Percentiles rank a stretch among this genome's conserved stretches.
These are phyloP conservation scores for Afroboletus lepidellus DNA, from an alignment of 1,284 basidiomycete genomes.

Conservation along the genomic window DNA sequence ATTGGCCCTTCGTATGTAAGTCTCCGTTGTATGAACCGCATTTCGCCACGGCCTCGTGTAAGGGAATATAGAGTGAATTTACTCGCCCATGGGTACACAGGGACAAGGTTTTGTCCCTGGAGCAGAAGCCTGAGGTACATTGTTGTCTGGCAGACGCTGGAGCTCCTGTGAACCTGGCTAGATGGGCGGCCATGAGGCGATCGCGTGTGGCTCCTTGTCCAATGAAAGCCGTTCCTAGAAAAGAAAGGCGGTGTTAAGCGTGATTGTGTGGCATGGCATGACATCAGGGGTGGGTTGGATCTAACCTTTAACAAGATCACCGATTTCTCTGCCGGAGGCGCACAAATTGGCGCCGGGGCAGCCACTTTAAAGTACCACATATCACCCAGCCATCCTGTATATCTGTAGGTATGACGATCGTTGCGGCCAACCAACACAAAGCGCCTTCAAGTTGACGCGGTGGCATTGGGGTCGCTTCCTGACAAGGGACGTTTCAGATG, in stretches of 20 bases:
- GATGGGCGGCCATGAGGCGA: slow-evolving; percentile 28
- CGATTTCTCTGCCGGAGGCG: background rate
- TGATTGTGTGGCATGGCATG: slow-evolving; percentile 9
- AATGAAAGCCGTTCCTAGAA: slow-evolving; percentile 1
- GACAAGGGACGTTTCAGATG: slow-evolving; percentile 9
- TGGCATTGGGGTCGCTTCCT: background rate
- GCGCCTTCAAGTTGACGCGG: slow-evolving; percentile 1
- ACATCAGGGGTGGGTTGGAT: slow-evolving; percentile 16
- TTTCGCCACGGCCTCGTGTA: slow-evolving; percentile 6
- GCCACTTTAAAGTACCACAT: background rate
- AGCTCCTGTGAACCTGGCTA: slow-evolving; percentile 10
- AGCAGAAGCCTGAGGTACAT: slow-evolving; percentile 7
- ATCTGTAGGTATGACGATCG: background rate
- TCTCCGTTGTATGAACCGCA: slow-evolving; percentile 3
- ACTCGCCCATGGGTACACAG: background rate
- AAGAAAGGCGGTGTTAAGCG: slow-evolving; percentile 12
- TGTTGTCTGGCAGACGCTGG: background rate
- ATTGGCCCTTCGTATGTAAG: slow-evolving; percentile 4
- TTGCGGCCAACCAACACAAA: background rate
- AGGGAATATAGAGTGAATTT: background rate
- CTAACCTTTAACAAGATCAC: slow-evolving; percentile 22
- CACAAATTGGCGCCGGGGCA: slow-evolving; percentile 5
- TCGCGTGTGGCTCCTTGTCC: slow-evolving; percentile 19
- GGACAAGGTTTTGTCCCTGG: slow-evolving; percentile 9
- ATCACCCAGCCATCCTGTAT: slow-evolving; percentile 21